phyloP scores from a whole-genome alignment of 2,329 filamentous ascomycete genomes.

The Cadophora sp. region DNA sequence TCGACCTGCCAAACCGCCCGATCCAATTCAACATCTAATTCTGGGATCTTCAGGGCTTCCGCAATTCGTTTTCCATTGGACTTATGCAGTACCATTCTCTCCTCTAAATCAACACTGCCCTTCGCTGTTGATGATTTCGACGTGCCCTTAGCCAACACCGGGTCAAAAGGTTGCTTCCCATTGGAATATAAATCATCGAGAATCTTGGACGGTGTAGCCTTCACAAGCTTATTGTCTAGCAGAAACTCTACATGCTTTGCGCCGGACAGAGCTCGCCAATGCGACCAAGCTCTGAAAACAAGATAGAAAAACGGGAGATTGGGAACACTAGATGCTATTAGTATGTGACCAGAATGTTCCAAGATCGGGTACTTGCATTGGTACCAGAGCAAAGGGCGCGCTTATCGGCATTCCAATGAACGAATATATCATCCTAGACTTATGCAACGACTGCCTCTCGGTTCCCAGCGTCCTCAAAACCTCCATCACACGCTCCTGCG shows the following conservation, averaged over 20 bases:
- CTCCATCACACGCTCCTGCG: conserved; percentile 64
- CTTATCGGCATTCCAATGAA: conserved; percentile 83
- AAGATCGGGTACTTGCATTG: conserved; percentile 70
- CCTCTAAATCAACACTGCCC: conserved; percentile 40
- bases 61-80: conserved; percentile 64
- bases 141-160: neutral
- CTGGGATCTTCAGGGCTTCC: conserved; percentile 69
- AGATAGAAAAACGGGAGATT: conserved; percentile 98
- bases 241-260: conserved; percentile 87
- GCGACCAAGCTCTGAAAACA: conserved; percentile 87
- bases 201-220: conserved; percentile 66
- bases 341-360: conserved; percentile 4
- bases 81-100: conserved; percentile 54
- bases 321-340: conserved; percentile 66
- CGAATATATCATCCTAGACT: conserved; percentile 79
- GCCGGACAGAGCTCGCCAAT: conserved; percentile 85
- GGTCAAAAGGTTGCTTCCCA: conserved; percentile 34
- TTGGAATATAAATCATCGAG: conserved; percentile 76
- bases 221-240: conserved; percentile 73
- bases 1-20: conserved; percentile 79
- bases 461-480: conserved; percentile 76
- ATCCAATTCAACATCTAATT: conserved; percentile 75
- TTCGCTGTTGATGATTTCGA: conserved; percentile 28
- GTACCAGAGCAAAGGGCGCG: conserved; percentile 81
- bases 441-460: conserved; percentile 81